These are phyloP conservation scores for Leccinum angustisporum DNA, from an alignment of 1,284 basidiomycete genomes.

Conservation along the genomic window DNA sequence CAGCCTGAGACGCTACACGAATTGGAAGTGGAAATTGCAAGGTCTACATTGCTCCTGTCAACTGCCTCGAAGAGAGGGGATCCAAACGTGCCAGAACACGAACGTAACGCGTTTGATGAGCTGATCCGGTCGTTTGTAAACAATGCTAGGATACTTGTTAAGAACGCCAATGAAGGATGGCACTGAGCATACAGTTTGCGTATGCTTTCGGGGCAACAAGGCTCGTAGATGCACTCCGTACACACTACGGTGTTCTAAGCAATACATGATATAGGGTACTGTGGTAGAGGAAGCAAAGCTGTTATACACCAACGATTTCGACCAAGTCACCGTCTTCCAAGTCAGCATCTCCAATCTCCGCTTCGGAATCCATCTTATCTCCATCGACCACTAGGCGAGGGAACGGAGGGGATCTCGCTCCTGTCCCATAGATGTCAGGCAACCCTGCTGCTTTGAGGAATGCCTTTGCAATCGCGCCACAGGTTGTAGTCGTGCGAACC, in stretches of 20 bases:
- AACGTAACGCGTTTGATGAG: slow-evolving; percentile 75
- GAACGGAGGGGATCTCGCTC: slow-evolving; percentile 31
- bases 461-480: slow-evolving; percentile 67
- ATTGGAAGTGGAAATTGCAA: slow-evolving; percentile 69
- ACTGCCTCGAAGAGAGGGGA: slow-evolving; percentile 61
- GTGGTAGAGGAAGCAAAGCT: slow-evolving; percentile 2
- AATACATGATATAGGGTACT: slow-evolving; percentile 9
- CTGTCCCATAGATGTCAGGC: slow-evolving; percentile 46
- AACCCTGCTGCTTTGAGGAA: slow-evolving; percentile 66
- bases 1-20: slow-evolving; percentile 68
- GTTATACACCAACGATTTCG: slow-evolving; percentile 62
- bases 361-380: slow-evolving; percentile 56
- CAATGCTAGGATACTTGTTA: slow-evolving; percentile 70
- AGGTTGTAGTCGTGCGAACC: slow-evolving; percentile 72
- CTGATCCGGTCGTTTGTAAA: slow-evolving; percentile 82
- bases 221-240: slow-evolving; percentile 5
- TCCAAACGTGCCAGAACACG: slow-evolving; percentile 52
- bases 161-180: slow-evolving; percentile 56
- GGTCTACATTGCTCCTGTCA: slow-evolving; percentile 58
- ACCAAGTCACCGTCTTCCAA: slow-evolving; percentile 76
- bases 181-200: slow-evolving; percentile 20
- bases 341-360: slow-evolving; percentile 61
- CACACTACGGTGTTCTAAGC: not conserved
- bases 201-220: slow-evolving; percentile 3
- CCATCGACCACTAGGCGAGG: slow-evolving; percentile 66